Evolutionary conservation across 176 grass and related monocot genomes (phyloP), one percentile per base, ranked within the genome.

Genomic region (Thinopyrum elongatum): DNA sequence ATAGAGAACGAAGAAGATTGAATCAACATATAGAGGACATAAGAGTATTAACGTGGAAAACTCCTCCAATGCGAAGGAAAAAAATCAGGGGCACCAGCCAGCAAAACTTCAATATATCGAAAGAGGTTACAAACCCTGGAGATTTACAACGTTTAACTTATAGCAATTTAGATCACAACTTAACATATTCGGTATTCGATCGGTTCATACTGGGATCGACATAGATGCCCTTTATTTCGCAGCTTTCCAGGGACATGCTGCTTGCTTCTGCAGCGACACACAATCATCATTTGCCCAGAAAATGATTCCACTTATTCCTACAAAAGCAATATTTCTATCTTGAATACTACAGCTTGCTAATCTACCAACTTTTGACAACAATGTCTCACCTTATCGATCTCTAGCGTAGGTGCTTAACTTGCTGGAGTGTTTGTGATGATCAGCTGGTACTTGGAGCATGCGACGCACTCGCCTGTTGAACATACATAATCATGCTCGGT

Each of bases 181-280:
- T n/a, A n/a, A n/a, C n/a, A n/a, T n/a, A n/a, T n/a, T n/a, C n/a
- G n/a, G n/a, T n/a, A 67, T 51, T 93, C 72, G 67, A 82, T 88
- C 58, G 62, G 81, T 78, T 77, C 21, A 41, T 64, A 64, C 33
- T 49, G 39, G 27, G 80, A 57, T 76, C 22, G 15, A 73, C 42
- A n/a, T 2, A 7, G 14, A 26, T 25, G 26, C 15, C 23, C 38
- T 65, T 5, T 42, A 39, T 80, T 87, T 88, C 51, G 70, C 86
- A 67, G 70, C 88, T 88, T 93, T 93, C 72, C 28, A 84, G 89
- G 89, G 88, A 88, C 86, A 90, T 76, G 67, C 76, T 93, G 92
- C 83, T 80, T 31, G 82, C 79, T 83, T 26, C 82, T 42, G 76
- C 77, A 10, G 83, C 85, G 88, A 93, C 86, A 88, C 70, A 72